Base-by-base conservation (phyloP, 2,329 filamentous ascomycete species). In the Lizonia empirigonia region DNA sequence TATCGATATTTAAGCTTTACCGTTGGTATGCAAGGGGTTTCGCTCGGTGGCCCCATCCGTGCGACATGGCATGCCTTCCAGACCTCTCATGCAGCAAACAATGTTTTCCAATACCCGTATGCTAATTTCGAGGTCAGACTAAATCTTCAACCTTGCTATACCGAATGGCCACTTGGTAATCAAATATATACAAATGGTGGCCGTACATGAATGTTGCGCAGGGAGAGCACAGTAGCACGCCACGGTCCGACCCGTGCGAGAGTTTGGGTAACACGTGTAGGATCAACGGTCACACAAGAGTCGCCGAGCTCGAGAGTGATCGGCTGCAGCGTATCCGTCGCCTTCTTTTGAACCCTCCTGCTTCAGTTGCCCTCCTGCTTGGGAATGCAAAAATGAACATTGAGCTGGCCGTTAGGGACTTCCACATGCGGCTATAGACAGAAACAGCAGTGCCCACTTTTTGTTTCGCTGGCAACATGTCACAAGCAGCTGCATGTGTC, bases 381-480 rank as follows among this genome's bases (percentile, higher is more conserved):
- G 49, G 44, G 38, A 52, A 52, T 47, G 49, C 7, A 41, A n/a
- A 42, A 22, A 19, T 9, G 37, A 27, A 23, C 22, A 33, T 38
- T 36, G 22, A 38, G 15, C 33, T 29, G 19, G 36, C 26, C 29
- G 27, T 42, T 23, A 38, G 38, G 33, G 24, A 47, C 40, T 26
- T 23, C 32, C 1, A 20, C 10, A 44, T 52, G 49, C 44, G 33
- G 49, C 20, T 37, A 12, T 22, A 7, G 27, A 27, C 49, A 16
- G 12, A 42, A 52, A 10, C 9, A 38, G 49, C 18, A 42, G 39
- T 9, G 9, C 20, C 42, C 37, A 52, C 49, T 36, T 22, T 26
- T 32, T 42, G 37, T 46, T 32, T 47, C 42, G 49, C 27, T 52
- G 42, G 49, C 37, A 47, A 41, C 26, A 47, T 52, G 33, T 38